Conservation (phyloP, 768 basidiomycete species). For the Gautieria morchelliformis region DNA sequence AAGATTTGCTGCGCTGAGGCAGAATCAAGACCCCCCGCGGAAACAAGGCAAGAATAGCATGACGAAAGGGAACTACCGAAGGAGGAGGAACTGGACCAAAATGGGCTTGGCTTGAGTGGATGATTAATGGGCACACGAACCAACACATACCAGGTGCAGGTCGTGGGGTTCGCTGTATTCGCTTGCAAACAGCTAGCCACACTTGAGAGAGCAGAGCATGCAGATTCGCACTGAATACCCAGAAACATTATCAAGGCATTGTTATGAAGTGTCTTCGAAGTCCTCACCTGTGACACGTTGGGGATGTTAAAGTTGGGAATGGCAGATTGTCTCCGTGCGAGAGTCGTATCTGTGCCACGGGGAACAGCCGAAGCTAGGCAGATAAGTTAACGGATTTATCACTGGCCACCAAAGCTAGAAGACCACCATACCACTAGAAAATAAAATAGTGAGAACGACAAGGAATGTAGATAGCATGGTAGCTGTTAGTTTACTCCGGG, state of each 20-base stretch:
- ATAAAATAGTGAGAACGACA: background rate
- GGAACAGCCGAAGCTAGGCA: background rate
- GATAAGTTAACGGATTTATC: background rate
- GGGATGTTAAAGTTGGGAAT: too few relatives aligned
- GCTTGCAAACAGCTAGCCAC: background rate
- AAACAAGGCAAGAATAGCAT: background rate
- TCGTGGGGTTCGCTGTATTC: background rate
- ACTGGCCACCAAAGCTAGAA: background rate
- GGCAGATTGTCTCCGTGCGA: too few relatives aligned
- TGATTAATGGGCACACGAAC: background rate
- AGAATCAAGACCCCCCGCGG: background rate
- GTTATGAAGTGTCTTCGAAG: too few relatives aligned
- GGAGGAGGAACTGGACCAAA: background rate
- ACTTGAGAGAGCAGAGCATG: background rate
- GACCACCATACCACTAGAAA: background rate
- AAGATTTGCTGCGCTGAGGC: background rate
- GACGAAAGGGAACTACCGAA: background rate
- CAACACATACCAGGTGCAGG: background rate
- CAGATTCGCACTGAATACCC: background rate
- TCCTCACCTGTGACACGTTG: too few relatives aligned
- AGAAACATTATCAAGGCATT: background rate
- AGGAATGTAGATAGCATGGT: background rate
- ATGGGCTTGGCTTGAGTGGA: background rate
- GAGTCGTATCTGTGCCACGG: too few relatives aligned
- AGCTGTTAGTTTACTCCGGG: too few relatives aligned